Percentiles rank a stretch among this genome's conserved stretches.
These are phyloP conservation scores for Myriosclerotinia curreyana DNA, from an alignment of 2,329 filamentous ascomycete genomes.

Conservation along the genomic window DNA sequence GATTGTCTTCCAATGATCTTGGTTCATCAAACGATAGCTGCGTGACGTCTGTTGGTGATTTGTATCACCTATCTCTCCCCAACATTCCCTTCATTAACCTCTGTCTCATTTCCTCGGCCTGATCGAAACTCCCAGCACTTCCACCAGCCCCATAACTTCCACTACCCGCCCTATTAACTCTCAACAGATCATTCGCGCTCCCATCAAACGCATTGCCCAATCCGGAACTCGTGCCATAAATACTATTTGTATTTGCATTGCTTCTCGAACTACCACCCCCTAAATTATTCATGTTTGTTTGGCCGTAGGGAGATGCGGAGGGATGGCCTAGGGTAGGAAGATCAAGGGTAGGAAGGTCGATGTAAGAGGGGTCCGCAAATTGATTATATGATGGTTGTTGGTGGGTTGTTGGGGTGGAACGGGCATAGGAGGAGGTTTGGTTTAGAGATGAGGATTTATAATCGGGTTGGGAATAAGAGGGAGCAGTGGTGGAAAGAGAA, in stretches of 20 bases:
- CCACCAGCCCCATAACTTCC: constrained; percentile 24
- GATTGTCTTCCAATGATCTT: background rate
- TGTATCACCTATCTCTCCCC: constrained; percentile 12
- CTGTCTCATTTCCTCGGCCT: constrained; percentile 10
- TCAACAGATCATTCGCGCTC: constrained; percentile 25
- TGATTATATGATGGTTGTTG: constrained; percentile 34
- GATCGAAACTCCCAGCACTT: background rate
- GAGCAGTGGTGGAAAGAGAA: constrained; percentile 32
- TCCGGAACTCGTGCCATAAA: constrained; percentile 28
- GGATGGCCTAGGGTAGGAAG: constrained; percentile 32
- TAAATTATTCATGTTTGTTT: constrained; percentile 20
- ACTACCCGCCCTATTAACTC: constrained; percentile 30
- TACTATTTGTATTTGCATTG: constrained; percentile 17
- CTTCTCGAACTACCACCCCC: constrained; percentile 23
- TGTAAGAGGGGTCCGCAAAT: constrained; percentile 35
- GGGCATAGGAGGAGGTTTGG: constrained; percentile 31
- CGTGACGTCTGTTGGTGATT: background rate
- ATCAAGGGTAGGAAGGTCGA: constrained; percentile 37
- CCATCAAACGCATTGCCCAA: constrained; percentile 25
- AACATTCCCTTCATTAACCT: constrained; percentile 20
- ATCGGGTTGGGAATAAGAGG: constrained; percentile 33
- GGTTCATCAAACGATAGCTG: background rate
- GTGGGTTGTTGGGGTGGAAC: constrained; percentile 34
- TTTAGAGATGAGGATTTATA: constrained; percentile 25
- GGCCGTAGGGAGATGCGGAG: constrained; percentile 21